A percentile compares a stretch with the other conserved stretches of the same genome.
Conservation (phyloP, 2,329 filamentous ascomycete genomes). For the Madurella fahalii region DNA sequence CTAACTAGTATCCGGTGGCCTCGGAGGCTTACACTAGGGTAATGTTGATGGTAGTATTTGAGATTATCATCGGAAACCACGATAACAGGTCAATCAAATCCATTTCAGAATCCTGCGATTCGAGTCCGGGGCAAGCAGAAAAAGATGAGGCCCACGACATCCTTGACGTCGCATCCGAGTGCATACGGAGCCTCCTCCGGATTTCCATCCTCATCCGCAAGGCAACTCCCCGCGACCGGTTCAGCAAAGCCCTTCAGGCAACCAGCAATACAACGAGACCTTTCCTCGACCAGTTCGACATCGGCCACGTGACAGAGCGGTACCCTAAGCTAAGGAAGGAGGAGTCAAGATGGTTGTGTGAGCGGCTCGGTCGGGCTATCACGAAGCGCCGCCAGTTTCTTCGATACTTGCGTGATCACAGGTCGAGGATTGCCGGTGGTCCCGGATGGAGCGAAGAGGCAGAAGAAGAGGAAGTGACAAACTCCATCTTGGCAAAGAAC, state of each 20-base stretch:
- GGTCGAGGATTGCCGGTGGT: no score
- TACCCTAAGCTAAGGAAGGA: slow-evolving; percentile 18
- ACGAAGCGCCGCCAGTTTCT: slow-evolving; percentile 30
- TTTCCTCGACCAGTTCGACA: slow-evolving; percentile 15
- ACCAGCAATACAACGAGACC: neutral
- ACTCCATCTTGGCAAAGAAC: no score
- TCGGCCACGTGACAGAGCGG: slow-evolving; percentile 20
- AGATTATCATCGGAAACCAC: no score
- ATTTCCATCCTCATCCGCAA: slow-evolving; percentile 11
- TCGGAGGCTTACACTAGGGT: no score
- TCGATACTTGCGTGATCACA: slow-evolving; percentile 29
- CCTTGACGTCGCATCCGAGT: neutral
- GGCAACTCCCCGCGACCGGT: slow-evolving; percentile 13
- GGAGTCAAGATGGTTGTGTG: slow-evolving; percentile 17
- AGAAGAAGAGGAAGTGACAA: no score
- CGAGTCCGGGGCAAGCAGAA: no score
- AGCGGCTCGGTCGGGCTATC: slow-evolving; percentile 30
- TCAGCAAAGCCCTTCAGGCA: slow-evolving; percentile 9
- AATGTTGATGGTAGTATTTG: no score
- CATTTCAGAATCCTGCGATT: no score
- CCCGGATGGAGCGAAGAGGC: no score
- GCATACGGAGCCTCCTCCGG: no score
- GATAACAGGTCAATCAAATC: no score
- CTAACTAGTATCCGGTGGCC: no score
- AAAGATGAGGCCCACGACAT: slow-evolving; percentile 3